Percentiles rank a stretch among this genome's conserved stretches.
These are phyloP conservation scores for Melaleuca alternifolia DNA, from an alignment of 345 rosid genomes.

Conservation along the genomic window DNA sequence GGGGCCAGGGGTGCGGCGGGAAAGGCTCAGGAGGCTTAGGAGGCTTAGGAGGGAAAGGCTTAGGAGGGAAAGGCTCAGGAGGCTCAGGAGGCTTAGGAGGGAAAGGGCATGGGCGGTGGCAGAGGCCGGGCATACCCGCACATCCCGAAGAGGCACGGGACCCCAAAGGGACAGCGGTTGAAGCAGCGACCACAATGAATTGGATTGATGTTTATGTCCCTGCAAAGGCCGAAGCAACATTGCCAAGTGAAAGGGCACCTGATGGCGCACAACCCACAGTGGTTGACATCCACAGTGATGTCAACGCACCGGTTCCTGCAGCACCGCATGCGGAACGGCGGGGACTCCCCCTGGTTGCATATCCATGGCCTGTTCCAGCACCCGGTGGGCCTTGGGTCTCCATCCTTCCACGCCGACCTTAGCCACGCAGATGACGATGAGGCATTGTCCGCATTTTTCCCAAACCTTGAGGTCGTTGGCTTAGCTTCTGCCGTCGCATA, in stretches of 20 bases:
- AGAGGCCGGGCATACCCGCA: conserved; percentile 40
- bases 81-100: neutral
- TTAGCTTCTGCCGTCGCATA: neutral
- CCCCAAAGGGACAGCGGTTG: conserved; percentile 25
- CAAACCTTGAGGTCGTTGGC: neutral
- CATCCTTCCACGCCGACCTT: conserved; percentile 1
- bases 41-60: conserved; percentile 1
- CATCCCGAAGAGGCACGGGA: conserved; percentile 31
- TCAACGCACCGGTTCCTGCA: conserved; percentile 41
- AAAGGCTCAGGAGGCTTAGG: neutral
- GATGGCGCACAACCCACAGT: conserved; percentile 35
- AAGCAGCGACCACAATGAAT: conserved; percentile 39
- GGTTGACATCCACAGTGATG: conserved; percentile 20
- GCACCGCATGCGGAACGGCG: conserved; percentile 23
- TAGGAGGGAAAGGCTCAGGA: neutral
- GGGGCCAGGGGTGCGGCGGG: neutral
- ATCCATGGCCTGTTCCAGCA: conserved; percentile 33
- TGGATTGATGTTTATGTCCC: conserved; percentile 14
- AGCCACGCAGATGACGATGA: conserved; percentile 28
- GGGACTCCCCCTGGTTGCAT: conserved; percentile 17
- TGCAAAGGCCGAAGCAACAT: conserved; percentile 37
- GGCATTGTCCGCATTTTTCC: neutral
- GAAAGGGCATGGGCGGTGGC: conserved; percentile 4
- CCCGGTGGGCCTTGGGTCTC: conserved; percentile 5
- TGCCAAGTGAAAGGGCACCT: conserved; percentile 38